Evolutionary conservation across 192 early-diverging fungal species (phyloP).

Genomic region (Backusella circina): DNA sequence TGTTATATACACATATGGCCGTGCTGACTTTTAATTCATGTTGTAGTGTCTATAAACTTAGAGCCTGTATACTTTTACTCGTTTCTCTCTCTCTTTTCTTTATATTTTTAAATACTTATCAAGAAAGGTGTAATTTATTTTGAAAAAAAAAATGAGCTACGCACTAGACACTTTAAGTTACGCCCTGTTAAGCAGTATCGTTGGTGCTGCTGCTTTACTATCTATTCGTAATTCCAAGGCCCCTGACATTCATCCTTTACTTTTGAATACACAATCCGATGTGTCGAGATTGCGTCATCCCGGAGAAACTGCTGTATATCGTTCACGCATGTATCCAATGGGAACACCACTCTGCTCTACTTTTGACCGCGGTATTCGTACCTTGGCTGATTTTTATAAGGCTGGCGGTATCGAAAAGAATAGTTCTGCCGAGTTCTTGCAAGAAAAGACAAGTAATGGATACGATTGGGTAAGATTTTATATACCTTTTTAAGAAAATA

Average conservation of each 20-base stretch:
- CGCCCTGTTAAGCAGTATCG: constrained; percentile 34
- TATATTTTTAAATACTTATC: not conserved
- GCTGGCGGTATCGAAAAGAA: constrained; percentile 23
- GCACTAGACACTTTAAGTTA: constrained; percentile 49
- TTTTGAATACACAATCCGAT: constrained; percentile 51
- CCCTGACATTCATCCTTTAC: constrained; percentile 58
- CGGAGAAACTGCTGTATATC: constrained; percentile 51
- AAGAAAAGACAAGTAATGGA: not conserved
- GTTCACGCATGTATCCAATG: constrained; percentile 40
- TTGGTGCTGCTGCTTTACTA: constrained; percentile 35
- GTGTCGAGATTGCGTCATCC: constrained; percentile 44
- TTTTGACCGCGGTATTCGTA: constrained; percentile 38
- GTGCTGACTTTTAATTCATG: not conserved
- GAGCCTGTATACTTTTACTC: not conserved
- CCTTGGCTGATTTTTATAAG: constrained; percentile 47
- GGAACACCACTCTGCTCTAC: constrained; percentile 34
- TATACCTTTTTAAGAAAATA: not conserved
- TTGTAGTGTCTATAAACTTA: not conserved
- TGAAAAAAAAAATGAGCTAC: constrained; percentile 18
- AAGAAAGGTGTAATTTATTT: not conserved
- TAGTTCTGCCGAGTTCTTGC: not conserved
- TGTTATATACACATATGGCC: not conserved
- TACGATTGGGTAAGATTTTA: constrained; percentile 29
- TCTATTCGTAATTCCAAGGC: constrained; percentile 36
- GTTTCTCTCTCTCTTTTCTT: not conserved